Percentiles rank a stretch among this genome's conserved stretches.
Evolutionary conservation across 257 asterid species (phyloP).

Genomic region (Vinca minor): DNA sequence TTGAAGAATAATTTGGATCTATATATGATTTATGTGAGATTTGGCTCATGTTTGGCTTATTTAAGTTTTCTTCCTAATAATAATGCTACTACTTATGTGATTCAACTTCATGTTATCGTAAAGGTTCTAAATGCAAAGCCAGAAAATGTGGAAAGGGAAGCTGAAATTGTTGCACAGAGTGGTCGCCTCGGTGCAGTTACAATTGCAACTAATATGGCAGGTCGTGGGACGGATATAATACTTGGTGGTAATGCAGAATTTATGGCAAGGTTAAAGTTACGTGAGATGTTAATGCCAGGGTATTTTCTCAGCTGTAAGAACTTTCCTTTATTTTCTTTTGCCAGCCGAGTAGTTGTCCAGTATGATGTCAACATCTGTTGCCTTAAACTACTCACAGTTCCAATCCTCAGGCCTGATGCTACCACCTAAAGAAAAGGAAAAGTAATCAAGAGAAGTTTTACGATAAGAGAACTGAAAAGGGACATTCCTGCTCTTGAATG

Average conservation of each 20-base stretch:
- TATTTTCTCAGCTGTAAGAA: conserved; percentile 19
- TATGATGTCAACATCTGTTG: neutral
- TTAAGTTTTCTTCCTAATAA: neutral
- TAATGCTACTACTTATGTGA: conserved; percentile 5
- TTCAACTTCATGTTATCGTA: neutral
- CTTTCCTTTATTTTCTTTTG: neutral
- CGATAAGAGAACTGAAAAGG: neutral
- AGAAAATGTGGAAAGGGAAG: conserved; percentile 99
- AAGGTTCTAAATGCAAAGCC: conserved; percentile 99
- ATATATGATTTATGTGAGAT: neutral
- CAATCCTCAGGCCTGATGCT: neutral
- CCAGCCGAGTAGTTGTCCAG: neutral
- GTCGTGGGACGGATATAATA: conserved; percentile 98
- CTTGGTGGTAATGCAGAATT: conserved; percentile 99
- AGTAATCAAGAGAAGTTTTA: neutral
- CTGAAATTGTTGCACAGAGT: conserved; percentile 99
- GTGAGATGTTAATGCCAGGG: conserved; percentile 99
- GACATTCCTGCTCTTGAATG: neutral
- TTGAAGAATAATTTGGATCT: neutral
- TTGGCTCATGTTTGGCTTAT: conserved; percentile 3
- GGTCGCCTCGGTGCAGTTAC: conserved; percentile 98
- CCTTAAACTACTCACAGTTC: neutral
- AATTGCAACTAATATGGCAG: conserved; percentile 99
- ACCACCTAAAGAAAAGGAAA: neutral
- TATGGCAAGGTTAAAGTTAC: conserved; percentile 93